Evolutionary conservation across 2,329 filamentous ascomycete species (phyloP).

Genomic region (Phoma sp.): DNA sequence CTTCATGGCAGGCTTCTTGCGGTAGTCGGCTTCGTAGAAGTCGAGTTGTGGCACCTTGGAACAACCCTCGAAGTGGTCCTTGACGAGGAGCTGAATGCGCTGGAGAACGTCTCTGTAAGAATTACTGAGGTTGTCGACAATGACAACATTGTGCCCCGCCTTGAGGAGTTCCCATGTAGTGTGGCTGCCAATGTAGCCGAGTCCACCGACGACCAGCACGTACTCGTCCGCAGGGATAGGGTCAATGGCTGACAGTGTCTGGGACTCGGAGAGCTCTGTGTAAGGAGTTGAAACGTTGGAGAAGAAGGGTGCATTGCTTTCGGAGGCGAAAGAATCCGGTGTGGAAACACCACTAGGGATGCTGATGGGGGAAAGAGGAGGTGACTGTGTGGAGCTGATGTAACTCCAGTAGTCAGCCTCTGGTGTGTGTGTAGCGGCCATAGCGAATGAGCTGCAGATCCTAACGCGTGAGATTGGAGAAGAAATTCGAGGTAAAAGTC

Average conservation of each 20-base stretch:
- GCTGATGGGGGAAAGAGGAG: background rate
- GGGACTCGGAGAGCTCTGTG: slow-evolving; percentile 4
- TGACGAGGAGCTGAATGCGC: slow-evolving; percentile 23
- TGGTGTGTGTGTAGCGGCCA: background rate
- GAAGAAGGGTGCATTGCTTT: background rate
- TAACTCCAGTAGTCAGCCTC: background rate
- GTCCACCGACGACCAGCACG: slow-evolving; percentile 47
- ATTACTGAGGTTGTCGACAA: slow-evolving; percentile 52
- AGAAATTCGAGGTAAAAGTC: background rate
- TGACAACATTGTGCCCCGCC: slow-evolving; percentile 57
- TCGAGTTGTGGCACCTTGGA: slow-evolving; percentile 45
- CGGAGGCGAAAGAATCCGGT: background rate
- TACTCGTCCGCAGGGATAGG: slow-evolving; percentile 3
- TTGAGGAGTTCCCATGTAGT: slow-evolving; percentile 59
- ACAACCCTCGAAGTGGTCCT: background rate
- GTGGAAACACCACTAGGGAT: background rate
- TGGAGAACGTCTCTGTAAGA: slow-evolving; percentile 36
- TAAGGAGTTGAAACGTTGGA: background rate
- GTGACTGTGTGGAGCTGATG: background rate
- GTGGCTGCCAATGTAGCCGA: slow-evolving; percentile 61
- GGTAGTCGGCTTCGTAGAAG: slow-evolving; percentile 54
- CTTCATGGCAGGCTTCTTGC: slow-evolving; percentile 21
- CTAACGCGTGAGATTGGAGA: background rate
- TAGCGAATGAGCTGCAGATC: background rate
- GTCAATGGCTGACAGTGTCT: background rate